Conservation (phyloP, 352 stramenopile species). For the Globisporangium spiculum region DNA sequence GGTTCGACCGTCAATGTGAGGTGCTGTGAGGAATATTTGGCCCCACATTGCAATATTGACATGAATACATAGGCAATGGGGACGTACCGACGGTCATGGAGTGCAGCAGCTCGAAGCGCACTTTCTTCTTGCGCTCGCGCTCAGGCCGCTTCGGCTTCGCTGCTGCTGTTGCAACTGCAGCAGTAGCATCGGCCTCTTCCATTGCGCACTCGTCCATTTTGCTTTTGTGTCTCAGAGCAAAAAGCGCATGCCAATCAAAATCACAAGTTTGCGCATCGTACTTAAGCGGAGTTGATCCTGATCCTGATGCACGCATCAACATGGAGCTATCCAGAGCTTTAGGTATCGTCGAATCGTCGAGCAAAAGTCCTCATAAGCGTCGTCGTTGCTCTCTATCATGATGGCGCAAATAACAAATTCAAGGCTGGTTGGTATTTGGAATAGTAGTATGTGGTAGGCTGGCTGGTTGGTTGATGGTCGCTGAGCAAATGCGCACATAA, state of each 20-base stretch:
- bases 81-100: constrained; percentile 55
- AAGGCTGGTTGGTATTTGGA: background rate
- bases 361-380: too few relatives aligned
- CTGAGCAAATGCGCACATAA: background rate
- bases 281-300: background rate
- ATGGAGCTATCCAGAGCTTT: background rate
- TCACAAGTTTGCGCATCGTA: background rate
- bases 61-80: background rate
- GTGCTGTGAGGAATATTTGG: background rate
- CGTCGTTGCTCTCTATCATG: background rate
- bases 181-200: background rate
- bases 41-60: background rate
- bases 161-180: background rate
- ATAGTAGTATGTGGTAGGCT: background rate
- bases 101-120: constrained; percentile 50
- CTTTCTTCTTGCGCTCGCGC: constrained; percentile 49
- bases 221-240: background rate
- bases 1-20: background rate
- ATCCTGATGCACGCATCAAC: background rate
- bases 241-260: constrained; percentile 7
- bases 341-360: too few relatives aligned
- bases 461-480: background rate
- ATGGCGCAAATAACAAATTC: background rate
- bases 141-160: constrained; percentile 30
- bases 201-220: background rate